phyloP scores from a whole-genome alignment of 75 land plant genomes.

The Cunninghamia lanceolata region DNA sequence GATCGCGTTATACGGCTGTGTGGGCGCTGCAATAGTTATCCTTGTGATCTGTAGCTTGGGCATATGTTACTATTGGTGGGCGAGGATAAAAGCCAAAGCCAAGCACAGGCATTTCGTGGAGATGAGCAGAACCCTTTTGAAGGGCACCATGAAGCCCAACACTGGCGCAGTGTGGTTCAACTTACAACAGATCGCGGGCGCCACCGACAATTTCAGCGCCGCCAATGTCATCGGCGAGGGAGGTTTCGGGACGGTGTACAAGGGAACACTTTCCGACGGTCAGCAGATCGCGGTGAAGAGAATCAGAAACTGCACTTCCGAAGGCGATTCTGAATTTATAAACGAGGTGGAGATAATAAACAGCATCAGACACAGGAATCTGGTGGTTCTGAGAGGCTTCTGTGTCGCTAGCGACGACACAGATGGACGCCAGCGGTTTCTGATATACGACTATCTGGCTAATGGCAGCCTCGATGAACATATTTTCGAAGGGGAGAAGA shows the following conservation, averaged over 20 bases:
- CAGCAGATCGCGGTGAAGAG: constrained; percentile 23
- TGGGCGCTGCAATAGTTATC: constrained; percentile 26
- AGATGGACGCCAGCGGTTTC: constrained; percentile 24
- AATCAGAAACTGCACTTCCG: constrained; percentile 26
- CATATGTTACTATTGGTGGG: not conserved
- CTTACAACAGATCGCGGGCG: not conserved
- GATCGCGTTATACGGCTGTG: constrained; percentile 10
- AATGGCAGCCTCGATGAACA: constrained; percentile 30
- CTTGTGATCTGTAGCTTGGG: constrained; percentile 13
- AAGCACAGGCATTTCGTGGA: constrained; percentile 14
- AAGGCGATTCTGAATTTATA: constrained; percentile 32
- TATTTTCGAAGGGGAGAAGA: constrained; percentile 50
- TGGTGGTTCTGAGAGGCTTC: constrained; percentile 30
- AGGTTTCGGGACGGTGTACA: constrained; percentile 32
- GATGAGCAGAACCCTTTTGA: not conserved
- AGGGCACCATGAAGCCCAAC: constrained; percentile 19
- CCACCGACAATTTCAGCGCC: constrained; percentile 47
- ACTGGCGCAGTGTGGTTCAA: constrained; percentile 50
- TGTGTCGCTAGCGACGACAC: constrained; percentile 22
- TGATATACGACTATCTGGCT: constrained; percentile 31
- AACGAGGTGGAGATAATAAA: constrained; percentile 45
- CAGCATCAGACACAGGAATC: constrained; percentile 27
- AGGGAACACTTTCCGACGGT: constrained; percentile 19
- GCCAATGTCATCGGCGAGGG: constrained; percentile 54
- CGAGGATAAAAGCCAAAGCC: constrained; percentile 12